These are phyloP conservation scores for Artomyces pyxidatus DNA, from an alignment of 768 basidiomycete species.

Conservation along the genomic window DNA sequence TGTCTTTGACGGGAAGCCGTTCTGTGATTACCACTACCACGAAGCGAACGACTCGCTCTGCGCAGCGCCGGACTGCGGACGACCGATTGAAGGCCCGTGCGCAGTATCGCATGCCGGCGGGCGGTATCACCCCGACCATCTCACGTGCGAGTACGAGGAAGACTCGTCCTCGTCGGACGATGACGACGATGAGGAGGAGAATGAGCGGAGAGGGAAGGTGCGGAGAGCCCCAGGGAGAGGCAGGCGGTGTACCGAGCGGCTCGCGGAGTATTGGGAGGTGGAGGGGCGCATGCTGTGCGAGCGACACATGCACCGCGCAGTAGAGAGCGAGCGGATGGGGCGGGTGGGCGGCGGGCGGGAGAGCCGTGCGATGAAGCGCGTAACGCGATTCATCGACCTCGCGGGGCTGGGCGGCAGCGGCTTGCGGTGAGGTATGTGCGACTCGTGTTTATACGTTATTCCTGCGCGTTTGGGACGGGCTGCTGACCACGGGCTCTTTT, in stretches of 20 bases:
- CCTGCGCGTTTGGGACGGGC: too few relatives aligned
- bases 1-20: slow-evolving; percentile 83
- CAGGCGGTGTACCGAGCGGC: slow-evolving; percentile 38
- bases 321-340: slow-evolving; percentile 18
- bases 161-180: slow-evolving; percentile 18
- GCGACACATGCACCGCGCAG: slow-evolving; percentile 47
- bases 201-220: slow-evolving; percentile 8
- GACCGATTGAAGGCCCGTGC: slow-evolving; percentile 91
- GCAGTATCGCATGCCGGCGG: slow-evolving; percentile 77
- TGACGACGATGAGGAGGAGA: neutral
- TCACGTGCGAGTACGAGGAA: slow-evolving; percentile 64
- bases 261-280: slow-evolving; percentile 86
- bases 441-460: too few relatives aligned
- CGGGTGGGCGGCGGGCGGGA: slow-evolving; percentile 14
- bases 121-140: slow-evolving; percentile 83
- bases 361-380: slow-evolving; percentile 61
- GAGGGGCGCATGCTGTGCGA: slow-evolving; percentile 85
- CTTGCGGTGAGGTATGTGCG: slow-evolving; percentile 14
- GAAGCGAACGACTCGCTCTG: slow-evolving; percentile 88
- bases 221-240: too few relatives aligned
- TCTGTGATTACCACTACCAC: slow-evolving; percentile 90
- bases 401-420: slow-evolving; percentile 22
- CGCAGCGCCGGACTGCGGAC: slow-evolving; percentile 65
- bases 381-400: slow-evolving; percentile 77
- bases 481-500: too few relatives aligned